These are phyloP conservation scores for Ganoderma resinaceum DNA, from an alignment of 1,284 basidiomycete species.

Conservation along the genomic window DNA sequence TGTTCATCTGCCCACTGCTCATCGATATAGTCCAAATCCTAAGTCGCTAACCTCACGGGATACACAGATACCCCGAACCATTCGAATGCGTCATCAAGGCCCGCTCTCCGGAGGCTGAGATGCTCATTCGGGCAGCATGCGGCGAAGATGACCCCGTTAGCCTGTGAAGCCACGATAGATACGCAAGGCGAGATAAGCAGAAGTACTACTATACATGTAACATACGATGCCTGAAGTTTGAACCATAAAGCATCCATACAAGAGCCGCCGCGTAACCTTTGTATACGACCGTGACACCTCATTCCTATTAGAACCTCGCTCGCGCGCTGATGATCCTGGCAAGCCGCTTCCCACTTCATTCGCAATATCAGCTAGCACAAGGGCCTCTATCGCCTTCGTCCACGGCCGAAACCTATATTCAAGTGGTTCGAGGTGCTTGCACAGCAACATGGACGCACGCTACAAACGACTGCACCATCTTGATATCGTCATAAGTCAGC, in stretches of 20 bases:
- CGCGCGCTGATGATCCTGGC: not conserved
- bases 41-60: not conserved
- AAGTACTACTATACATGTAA: constrained; percentile 6
- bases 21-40: not conserved
- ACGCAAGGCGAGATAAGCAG: not conserved
- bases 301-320: not conserved
- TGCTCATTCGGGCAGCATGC: constrained; percentile 45
- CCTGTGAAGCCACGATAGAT: not conserved
- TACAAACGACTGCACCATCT: constrained; percentile 7
- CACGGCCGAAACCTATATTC: not conserved
- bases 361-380: not conserved
- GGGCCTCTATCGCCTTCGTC: not conserved
- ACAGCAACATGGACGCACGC: not conserved
- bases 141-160: not conserved
- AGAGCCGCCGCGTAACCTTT: not conserved
- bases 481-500: constrained; percentile 4
- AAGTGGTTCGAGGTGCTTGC: not conserved
- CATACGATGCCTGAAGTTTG: not conserved
- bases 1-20: not conserved
- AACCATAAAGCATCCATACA: not conserved
- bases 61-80: constrained; percentile 60
- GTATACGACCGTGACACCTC: not conserved
- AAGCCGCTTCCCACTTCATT: not conserved
- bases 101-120: constrained; percentile 59
- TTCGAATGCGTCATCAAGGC: constrained; percentile 67